A percentile compares a stretch with the other conserved stretches of the same genome.
Conservation (phyloP, 2,329 filamentous ascomycete genomes). For the Arthroderma uncinatum region DNA sequence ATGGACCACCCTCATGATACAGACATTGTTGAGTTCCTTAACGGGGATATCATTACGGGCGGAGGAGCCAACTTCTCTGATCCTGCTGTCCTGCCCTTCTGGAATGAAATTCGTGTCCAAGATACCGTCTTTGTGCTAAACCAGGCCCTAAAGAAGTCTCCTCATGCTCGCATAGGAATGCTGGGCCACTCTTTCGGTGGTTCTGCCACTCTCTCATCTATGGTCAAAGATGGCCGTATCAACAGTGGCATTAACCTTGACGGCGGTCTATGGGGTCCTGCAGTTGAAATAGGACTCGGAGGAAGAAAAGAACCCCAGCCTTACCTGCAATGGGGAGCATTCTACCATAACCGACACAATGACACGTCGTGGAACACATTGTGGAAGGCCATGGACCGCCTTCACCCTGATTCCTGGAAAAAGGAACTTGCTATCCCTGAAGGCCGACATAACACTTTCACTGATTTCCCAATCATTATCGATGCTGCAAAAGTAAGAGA, state of each 20-base stretch:
- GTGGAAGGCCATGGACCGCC: slow-evolving; percentile 11
- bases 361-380: slow-evolving; percentile 15
- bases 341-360: slow-evolving; percentile 11
- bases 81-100: not conserved
- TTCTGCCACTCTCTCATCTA: slow-evolving; percentile 20
- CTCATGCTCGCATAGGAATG: slow-evolving; percentile 10
- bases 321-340: slow-evolving; percentile 14
- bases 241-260: slow-evolving; percentile 28
- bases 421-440: slow-evolving; percentile 13
- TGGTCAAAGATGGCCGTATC: slow-evolving; percentile 19
- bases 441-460: slow-evolving; percentile 15
- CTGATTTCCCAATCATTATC: slow-evolving; percentile 15
- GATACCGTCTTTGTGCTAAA: not conserved
- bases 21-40: slow-evolving; percentile 17
- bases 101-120: slow-evolving; percentile 2
- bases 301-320: slow-evolving; percentile 11
- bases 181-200: slow-evolving; percentile 31
- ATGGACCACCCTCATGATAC: slow-evolving; percentile 20
- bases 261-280: slow-evolving; percentile 20
- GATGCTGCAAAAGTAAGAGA: slow-evolving; percentile 6
- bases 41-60: slow-evolving; percentile 12
- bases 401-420: slow-evolving; percentile 12
- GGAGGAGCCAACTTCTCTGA: not conserved
- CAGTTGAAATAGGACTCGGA: slow-evolving; percentile 11
- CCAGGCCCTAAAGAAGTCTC: not conserved